A percentile compares a stretch with the other conserved stretches of the same genome.
These are phyloP conservation scores for Vanrija sp. DNA, from an alignment of 1,284 basidiomycete species.

Conservation along the genomic window DNA sequence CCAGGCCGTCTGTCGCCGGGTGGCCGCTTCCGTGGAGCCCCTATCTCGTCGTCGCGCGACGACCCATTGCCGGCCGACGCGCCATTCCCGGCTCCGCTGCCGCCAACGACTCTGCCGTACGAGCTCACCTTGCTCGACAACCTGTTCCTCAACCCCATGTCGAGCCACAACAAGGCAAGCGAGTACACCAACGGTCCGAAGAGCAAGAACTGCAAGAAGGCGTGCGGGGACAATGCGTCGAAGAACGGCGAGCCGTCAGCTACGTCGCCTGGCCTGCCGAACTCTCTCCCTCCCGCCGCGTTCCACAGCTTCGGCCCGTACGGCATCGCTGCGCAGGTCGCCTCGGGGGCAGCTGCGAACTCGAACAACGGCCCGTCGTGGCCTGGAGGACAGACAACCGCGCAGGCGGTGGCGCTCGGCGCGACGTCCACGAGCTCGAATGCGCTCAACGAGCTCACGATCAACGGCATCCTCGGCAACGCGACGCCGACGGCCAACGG, in stretches of 20 bases:
- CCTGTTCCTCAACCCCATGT: slow-evolving; percentile 50
- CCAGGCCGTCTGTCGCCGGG: slow-evolving; percentile 21
- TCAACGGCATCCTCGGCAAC: slow-evolving; percentile 5
- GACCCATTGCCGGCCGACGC: slow-evolving; percentile 37
- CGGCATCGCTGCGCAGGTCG: slow-evolving; percentile 24
- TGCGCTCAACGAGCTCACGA: slow-evolving; percentile 11
- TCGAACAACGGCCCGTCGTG: slow-evolving; percentile 7
- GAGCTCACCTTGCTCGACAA: slow-evolving; percentile 50
- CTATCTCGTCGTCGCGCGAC: slow-evolving; percentile 42
- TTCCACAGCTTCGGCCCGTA: slow-evolving; percentile 31
- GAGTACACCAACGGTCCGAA: slow-evolving; percentile 44
- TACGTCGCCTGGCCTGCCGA: slow-evolving; percentile 3
- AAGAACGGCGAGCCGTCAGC: neutral
- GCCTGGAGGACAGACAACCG: slow-evolving; percentile 8
- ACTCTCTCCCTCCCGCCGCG: slow-evolving; percentile 29
- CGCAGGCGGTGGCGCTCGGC: slow-evolving; percentile 4
- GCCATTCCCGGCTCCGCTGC: slow-evolving; percentile 42
- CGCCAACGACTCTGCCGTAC: slow-evolving; percentile 44
- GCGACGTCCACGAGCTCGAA: slow-evolving; percentile 3
- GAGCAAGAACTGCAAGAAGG: slow-evolving; percentile 16
- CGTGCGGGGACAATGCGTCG: neutral
- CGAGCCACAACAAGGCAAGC: slow-evolving; percentile 45
- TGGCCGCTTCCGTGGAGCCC: slow-evolving; percentile 30
- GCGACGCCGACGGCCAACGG: neutral
- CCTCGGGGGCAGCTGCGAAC: neutral